These are phyloP conservation scores for Hypoxylon rickii DNA, from an alignment of 495 filamentous ascomycete species.

Conservation along the genomic window DNA sequence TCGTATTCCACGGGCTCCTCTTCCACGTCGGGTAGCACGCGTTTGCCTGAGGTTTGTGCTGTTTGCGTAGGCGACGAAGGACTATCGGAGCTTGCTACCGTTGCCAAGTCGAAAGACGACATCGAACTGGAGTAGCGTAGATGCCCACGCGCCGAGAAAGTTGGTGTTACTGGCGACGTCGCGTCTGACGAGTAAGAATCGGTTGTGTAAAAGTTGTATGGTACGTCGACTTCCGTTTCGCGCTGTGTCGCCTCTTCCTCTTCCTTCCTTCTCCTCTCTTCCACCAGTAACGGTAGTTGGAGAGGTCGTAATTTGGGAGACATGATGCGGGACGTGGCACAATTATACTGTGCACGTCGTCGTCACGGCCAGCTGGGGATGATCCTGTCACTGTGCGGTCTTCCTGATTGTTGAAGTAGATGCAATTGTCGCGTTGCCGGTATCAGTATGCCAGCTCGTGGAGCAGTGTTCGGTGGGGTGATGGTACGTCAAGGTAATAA, in stretches of 20 bases:
- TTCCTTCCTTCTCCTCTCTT: constrained; percentile 53
- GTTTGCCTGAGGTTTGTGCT: constrained; percentile 47
- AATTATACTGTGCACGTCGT: constrained; percentile 10
- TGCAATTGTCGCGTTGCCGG: constrained; percentile 23
- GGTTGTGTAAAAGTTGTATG: constrained; percentile 40
- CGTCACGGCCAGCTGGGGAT: not conserved
- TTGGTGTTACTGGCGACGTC: constrained; percentile 64
- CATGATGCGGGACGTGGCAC: constrained; percentile 42
- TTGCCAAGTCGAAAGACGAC: constrained; percentile 53
- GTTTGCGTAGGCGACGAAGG: constrained; percentile 52
- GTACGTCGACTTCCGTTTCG: constrained; percentile 25
- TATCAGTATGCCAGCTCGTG: constrained; percentile 12
- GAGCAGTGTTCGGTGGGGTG: constrained; percentile 27
- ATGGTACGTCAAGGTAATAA: constrained; percentile 36
- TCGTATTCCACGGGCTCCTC: constrained; percentile 59
- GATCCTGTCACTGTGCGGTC: not conserved
- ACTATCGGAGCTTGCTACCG: constrained; percentile 44
- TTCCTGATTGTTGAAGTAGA: not conserved
- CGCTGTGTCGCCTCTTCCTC: constrained; percentile 30
- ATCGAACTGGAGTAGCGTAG: constrained; percentile 59
- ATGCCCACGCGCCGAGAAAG: constrained; percentile 62
- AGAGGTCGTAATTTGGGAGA: constrained; percentile 56
- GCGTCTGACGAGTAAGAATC: constrained; percentile 61
- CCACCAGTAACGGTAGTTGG: constrained; percentile 55
- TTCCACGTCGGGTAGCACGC: constrained; percentile 57